Conservation (phyloP, 306 rosid genomes). For the Medicago truncatula region DNA sequence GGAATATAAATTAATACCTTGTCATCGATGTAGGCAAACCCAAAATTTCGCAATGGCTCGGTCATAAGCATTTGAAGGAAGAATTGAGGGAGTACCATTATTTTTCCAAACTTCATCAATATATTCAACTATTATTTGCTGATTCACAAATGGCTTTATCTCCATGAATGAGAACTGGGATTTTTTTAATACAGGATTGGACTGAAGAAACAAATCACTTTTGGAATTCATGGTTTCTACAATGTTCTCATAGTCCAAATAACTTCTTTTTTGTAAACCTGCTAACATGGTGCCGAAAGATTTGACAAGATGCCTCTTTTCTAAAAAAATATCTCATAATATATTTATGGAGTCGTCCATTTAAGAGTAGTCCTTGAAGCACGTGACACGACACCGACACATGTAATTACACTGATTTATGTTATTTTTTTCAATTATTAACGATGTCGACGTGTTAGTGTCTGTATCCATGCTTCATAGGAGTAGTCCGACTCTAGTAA, state of each 20-base stretch:
- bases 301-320: too few species aligned
- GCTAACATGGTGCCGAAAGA: too few species aligned
- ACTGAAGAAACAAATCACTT: constrained; percentile 59
- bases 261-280: too few species aligned
- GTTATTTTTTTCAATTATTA: too few species aligned
- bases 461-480: too few species aligned
- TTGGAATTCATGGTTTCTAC: constrained; percentile 53
- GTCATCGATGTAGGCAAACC: constrained; percentile 54
- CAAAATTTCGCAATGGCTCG: constrained; percentile 59
- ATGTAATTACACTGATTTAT: too few species aligned
- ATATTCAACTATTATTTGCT: constrained; percentile 56
- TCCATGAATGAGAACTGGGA: constrained; percentile 61
- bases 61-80: constrained; percentile 61
- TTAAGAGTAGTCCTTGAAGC: too few species aligned
- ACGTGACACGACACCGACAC: too few species aligned
- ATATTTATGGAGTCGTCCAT: too few species aligned
- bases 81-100: constrained; percentile 49
- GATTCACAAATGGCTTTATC: constrained; percentile 62
- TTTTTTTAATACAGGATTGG: constrained; percentile 64
- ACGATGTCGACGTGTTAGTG: too few species aligned
- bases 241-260: constrained; percentile 44
- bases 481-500: too few species aligned
- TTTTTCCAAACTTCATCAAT: constrained; percentile 62
- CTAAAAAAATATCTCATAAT: too few species aligned
- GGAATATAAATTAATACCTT: constrained; percentile 46